A percentile compares a stretch with the other conserved stretches of the same genome.
These are phyloP conservation scores for Candida ovalis DNA, from an alignment of 805 yeast genomes.

Conservation along the genomic window DNA sequence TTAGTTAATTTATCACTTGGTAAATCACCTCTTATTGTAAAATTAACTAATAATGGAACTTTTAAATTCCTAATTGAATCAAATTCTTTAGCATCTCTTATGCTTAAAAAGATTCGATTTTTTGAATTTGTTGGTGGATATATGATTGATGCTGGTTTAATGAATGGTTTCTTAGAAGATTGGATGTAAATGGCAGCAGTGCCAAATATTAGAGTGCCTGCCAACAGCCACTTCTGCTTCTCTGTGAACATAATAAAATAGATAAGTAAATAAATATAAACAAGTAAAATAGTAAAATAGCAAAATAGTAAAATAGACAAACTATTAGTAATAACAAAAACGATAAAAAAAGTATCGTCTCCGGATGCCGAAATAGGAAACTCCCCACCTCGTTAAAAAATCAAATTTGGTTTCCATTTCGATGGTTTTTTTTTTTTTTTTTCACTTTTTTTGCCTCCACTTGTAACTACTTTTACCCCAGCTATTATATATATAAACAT, in stretches of 20 bases:
- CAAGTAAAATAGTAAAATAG: no score
- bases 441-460: no score
- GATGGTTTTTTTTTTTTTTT: no score
- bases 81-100: constrained; percentile 57
- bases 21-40: constrained; percentile 63
- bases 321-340: no score
- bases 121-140: constrained; percentile 33
- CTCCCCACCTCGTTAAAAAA: no score
- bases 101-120: constrained; percentile 47
- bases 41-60: constrained; percentile 66
- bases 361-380: neutral
- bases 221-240: constrained; percentile 29
- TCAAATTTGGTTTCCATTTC: no score
- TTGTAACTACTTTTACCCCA: no score
- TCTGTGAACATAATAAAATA: constrained; percentile 19
- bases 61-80: constrained; percentile 48
- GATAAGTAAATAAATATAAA: no score
- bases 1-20: constrained; percentile 61
- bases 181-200: constrained; percentile 25
- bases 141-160: constrained; percentile 29
- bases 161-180: constrained; percentile 23
- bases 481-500: neutral
- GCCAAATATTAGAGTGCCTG: constrained; percentile 24
- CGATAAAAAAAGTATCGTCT: neutral
- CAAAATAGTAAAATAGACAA: no score